A percentile compares a stretch with the other conserved stretches of the same genome.
Evolutionary conservation across 2,329 filamentous ascomycete genomes (phyloP).

Genomic region (Leptodontidium sp.): DNA sequence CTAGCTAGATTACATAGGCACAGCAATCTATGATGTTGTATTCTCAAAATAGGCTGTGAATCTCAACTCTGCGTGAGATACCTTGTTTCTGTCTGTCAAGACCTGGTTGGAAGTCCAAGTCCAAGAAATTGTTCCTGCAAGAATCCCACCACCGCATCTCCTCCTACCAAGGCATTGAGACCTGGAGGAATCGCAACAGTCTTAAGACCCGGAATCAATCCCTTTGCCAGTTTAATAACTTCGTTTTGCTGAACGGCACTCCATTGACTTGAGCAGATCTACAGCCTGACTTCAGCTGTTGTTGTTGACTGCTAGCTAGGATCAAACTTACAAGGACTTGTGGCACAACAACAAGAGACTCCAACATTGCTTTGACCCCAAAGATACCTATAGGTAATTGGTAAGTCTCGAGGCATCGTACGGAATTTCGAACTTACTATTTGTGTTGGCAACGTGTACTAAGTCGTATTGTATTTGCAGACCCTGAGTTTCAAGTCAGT

Average conservation of each 20-base stretch:
- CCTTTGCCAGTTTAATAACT: constrained; percentile 11
- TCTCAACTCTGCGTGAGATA: background rate
- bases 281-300: background rate
- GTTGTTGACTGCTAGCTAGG: background rate
- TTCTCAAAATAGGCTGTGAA: background rate
- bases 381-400: constrained; percentile 8
- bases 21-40: background rate
- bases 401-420: background rate
- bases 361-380: constrained; percentile 1
- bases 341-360: constrained; percentile 20
- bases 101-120: constrained; percentile 14
- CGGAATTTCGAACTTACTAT: background rate
- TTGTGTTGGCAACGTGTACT: constrained; percentile 17
- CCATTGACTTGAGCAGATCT: constrained; percentile 32
- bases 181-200: constrained; percentile 25
- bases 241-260: constrained; percentile 16
- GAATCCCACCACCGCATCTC: constrained; percentile 23
- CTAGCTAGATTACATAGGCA: background rate
- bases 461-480: constrained; percentile 17
- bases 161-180: constrained; percentile 23
- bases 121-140: constrained; percentile 21
- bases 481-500: background rate
- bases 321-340: constrained; percentile 7
- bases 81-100: background rate
- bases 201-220: constrained; percentile 21